These are phyloP conservation scores for Penicillium cosmopolitanum DNA, from an alignment of 495 filamentous ascomycete species.

Conservation along the genomic window DNA sequence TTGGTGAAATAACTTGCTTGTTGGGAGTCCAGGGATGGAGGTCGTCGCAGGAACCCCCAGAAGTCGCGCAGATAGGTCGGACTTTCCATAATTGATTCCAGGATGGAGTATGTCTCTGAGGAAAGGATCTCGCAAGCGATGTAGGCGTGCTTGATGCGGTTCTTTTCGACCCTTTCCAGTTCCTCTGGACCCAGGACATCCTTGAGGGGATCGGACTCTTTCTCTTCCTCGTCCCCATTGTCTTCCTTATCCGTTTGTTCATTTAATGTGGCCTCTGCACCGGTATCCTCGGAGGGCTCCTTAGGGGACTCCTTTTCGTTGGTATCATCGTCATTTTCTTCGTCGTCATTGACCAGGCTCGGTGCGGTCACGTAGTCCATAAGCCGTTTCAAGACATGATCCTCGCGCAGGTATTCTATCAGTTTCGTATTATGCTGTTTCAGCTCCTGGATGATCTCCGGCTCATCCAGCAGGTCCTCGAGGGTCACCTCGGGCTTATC, in stretches of 20 bases:
- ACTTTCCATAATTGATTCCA: conserved; percentile 88
- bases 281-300: conserved; percentile 44
- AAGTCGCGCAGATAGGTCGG: conserved; percentile 75
- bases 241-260: conserved; percentile 19
- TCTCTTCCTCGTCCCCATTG: conserved; percentile 38
- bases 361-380: conserved; percentile 91
- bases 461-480: conserved; percentile 94
- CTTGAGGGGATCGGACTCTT: conserved; percentile 52
- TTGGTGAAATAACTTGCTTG: conserved; percentile 99
- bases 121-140: conserved; percentile 91
- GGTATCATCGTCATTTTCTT: conserved; percentile 58
- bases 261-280: conserved; percentile 31
- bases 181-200: conserved; percentile 57
- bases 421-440: conserved; percentile 98
- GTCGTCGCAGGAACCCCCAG: conserved; percentile 84
- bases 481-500: conserved; percentile 93
- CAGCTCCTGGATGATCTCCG: conserved; percentile 93
- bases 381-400: conserved; percentile 81
- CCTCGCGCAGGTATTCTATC: conserved; percentile 90
- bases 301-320: conserved; percentile 22
- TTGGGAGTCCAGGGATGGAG: conserved; percentile 81
- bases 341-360: conserved; percentile 63
- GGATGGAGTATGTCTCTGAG: conserved; percentile 94
- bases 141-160: conserved; percentile 86
- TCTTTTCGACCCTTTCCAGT: conserved; percentile 79